Base-by-base conservation (phyloP, 805 yeast species). In the Tetrapisispora nanseiensis region DNA sequence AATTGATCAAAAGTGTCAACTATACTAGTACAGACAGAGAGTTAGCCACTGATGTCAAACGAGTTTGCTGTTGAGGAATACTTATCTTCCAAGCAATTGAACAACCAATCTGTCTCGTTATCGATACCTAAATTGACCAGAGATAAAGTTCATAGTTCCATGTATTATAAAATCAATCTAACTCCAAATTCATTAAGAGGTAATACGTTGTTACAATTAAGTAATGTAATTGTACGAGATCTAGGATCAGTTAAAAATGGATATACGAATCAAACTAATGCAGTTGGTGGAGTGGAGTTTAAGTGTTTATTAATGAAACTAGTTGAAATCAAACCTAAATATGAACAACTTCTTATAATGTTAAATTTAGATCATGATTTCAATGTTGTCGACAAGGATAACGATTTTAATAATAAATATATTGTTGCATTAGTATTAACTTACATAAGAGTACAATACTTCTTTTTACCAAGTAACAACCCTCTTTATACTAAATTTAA, bases 281-380 rank as follows among this genome's bases (percentile, higher is more conserved):
- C 55, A 18, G 39, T 58, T 22, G 66, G 66, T 32, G 65, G 66
- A 8, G 50, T 55, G 1, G 63, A 59, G 32, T 61, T 61, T 33
- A 58, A 56, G n/a, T 80, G 95, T 54, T 69, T 95, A 35, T 59
- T 86, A 27, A 75, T 86, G 54, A 78, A 90, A 48, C 57, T 90
- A 44, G 67, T 89, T 4, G 95, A 90, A 59, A 61, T 92, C 15
- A 76, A 76, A 47, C 97, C 97, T 6, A 54, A 55, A 2, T 45
- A 51, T 44, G 52, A 51, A 2, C 64, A 61, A 43, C 12, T 61
- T n/a, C 15, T 29, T 10, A 28, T 35, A 3, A 28, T 61, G 0
- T 52, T 70, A 7, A n/a, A 33, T 6, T 10, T 22, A 12, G 22
- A 42, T 11, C 39, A 33, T 2, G 28, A 22, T 6, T 33, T 33